Evolutionary conservation across 2,329 filamentous ascomycete species (phyloP), one percentile per base, ranked within the genome.

Genomic region (Trichoderma koningii): DNA sequence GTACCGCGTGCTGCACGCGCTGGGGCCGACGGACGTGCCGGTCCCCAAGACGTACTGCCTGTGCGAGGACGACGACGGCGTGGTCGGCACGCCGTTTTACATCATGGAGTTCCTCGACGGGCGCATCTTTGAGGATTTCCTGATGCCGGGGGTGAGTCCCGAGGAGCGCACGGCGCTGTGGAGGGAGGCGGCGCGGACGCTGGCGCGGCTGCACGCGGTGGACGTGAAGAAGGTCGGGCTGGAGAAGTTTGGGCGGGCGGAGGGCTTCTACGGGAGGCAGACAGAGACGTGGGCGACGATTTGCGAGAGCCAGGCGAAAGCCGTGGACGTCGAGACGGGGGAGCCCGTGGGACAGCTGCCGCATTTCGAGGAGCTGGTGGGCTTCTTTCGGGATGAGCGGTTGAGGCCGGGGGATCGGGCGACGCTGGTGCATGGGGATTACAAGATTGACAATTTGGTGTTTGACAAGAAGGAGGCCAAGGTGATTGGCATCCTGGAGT

Each of bases 61-160:
- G 19, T 99, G 95, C 79, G 90, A 96, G 76, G 93, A 98, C 78
- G 80, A 98, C 78, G 80, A 83, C 47, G 79, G 78, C 65, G 83
- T 98, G 44, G 83, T 98, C 68, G 95, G 93, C 64, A 98, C 93
- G 7, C 86, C 93, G 6, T 99, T 98, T 77, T 98, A 99, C 80
- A 89, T 98, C 73, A 98, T 99, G 95, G 89, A 92, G 76, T 98
- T 95, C 76, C 83, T 98, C 67, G 90, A 96, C 73, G 95, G 95
- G 21, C 89, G 95, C 73, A 96, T 97, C 78, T 92, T 98, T 73
- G 91, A 94, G 73, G 92, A 98, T 77, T 89, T 93, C 50, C 82
- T 89, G 38, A 88, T 98, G 74, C 93, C 92, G 2, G 89, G 82
- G 14, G 86, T 92, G 14, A 83, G 83, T 28, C 77, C 89, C 0